Evolutionary conservation across 306 rosid species (phyloP).

Genomic region (Ammopiptanthus mongolicus): DNA sequence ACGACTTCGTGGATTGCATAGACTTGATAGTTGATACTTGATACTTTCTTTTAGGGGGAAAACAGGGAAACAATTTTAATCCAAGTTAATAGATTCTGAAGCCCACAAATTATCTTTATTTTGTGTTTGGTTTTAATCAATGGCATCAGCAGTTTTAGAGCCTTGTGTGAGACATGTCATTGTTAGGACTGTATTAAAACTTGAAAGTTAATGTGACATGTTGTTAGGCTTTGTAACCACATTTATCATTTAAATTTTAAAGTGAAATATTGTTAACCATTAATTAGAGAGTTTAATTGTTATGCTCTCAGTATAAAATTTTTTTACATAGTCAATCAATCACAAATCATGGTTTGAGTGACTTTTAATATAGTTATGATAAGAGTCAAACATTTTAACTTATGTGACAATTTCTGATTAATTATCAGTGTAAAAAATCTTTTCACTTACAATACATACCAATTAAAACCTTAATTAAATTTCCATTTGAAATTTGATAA

Average conservation of each 20-base stretch:
- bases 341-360: too few species aligned
- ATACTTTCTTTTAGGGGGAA: neutral
- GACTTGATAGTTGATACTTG: too few species aligned
- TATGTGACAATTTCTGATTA: too few species aligned
- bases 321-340: too few species aligned
- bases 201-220: neutral
- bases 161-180: neutral
- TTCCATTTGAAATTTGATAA: neutral
- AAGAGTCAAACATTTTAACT: too few species aligned
- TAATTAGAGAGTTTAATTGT: too few species aligned
- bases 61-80: neutral
- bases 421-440: too few species aligned
- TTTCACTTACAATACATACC: too few species aligned
- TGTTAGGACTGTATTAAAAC: neutral
- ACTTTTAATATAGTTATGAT: too few species aligned
- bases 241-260: neutral
- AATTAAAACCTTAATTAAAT: too few species aligned
- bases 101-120: slow-evolving; percentile 34
- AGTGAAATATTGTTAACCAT: neutral
- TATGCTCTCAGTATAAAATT: too few species aligned
- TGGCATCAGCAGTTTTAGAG: slow-evolving; percentile 31
- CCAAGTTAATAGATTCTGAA: slow-evolving; percentile 27
- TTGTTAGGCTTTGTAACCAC: neutral
- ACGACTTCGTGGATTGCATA: slow-evolving; percentile 30
- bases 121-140: slow-evolving; percentile 32